Conservation (phyloP, 2,329 filamentous ascomycete species). For the Colletotrichum australisinense region DNA sequence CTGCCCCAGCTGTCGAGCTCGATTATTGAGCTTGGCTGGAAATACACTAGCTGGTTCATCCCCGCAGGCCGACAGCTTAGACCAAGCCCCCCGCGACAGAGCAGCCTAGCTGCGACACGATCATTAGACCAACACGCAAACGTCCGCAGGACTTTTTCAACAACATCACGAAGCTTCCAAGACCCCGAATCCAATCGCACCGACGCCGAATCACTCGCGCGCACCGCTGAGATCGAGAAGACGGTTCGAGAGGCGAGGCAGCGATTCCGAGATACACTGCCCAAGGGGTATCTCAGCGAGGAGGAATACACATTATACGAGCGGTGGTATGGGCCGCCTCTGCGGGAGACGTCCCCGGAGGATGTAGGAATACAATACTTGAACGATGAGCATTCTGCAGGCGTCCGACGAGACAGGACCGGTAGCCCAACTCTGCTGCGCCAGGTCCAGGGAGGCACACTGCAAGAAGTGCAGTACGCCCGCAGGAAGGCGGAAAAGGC, state of each 20-base stretch:
- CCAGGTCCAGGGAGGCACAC: slow-evolving; percentile 64
- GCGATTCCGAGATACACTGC: slow-evolving; percentile 81
- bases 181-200: not conserved
- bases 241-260: slow-evolving; percentile 79
- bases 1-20: slow-evolving; percentile 32
- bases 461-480: slow-evolving; percentile 71
- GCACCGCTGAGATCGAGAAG: slow-evolving; percentile 63
- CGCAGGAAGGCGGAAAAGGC: not conserved
- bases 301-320: slow-evolving; percentile 83
- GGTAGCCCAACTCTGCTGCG: slow-evolving; percentile 57
- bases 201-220: slow-evolving; percentile 37
- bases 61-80: not conserved
- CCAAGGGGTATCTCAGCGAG: slow-evolving; percentile 74
- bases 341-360: slow-evolving; percentile 70
- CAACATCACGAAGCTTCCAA: not conserved
- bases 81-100: slow-evolving; percentile 8
- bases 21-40: slow-evolving; percentile 3
- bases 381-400: slow-evolving; percentile 7
- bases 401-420: not conserved
- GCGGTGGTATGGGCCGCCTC: slow-evolving; percentile 82
- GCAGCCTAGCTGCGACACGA: slow-evolving; percentile 1
- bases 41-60: not conserved
- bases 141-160: slow-evolving; percentile 10
- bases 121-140: slow-evolving; percentile 6
- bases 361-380: slow-evolving; percentile 63